These are phyloP conservation scores for Colletotrichum chrysophilum DNA, from an alignment of 2,329 filamentous ascomycete genomes.

Conservation along the genomic window DNA sequence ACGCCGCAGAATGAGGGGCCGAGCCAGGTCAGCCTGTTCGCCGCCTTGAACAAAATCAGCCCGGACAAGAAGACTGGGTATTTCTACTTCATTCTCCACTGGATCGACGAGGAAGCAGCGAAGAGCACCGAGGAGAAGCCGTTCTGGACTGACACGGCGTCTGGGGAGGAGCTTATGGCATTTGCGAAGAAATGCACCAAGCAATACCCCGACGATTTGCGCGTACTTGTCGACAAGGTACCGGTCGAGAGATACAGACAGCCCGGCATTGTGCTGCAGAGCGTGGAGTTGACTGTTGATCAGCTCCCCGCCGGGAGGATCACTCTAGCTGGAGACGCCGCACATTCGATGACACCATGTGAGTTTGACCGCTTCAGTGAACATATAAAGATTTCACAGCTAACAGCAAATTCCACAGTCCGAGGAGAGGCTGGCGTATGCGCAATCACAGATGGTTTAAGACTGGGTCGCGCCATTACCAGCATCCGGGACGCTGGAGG, in stretches of 20 bases:
- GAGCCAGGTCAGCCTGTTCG: neutral
- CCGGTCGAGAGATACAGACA: neutral
- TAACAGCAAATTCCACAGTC: neutral
- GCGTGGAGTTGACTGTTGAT: neutral
- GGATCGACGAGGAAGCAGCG: neutral
- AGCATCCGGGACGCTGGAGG: neutral
- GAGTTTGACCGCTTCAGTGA: neutral
- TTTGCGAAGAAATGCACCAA: neutral
- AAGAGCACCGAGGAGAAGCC: neutral
- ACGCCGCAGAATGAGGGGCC: neutral
- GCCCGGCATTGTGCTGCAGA: neutral
- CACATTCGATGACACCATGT: neutral
- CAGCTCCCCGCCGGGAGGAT: neutral
- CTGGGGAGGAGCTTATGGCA: neutral
- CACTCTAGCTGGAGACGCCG: neutral
- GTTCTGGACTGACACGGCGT: neutral
- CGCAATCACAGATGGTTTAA: neutral
- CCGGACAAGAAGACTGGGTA: neutral
- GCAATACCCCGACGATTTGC: neutral
- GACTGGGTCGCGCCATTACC: neutral
- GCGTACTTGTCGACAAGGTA: neutral
- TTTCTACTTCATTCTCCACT: neutral
- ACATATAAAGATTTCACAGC: neutral
- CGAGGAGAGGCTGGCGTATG: neutral
- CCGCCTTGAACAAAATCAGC: neutral